Base-by-base conservation (phyloP, 164 flowering plant genomes). In the Stephania japonica region DNA sequence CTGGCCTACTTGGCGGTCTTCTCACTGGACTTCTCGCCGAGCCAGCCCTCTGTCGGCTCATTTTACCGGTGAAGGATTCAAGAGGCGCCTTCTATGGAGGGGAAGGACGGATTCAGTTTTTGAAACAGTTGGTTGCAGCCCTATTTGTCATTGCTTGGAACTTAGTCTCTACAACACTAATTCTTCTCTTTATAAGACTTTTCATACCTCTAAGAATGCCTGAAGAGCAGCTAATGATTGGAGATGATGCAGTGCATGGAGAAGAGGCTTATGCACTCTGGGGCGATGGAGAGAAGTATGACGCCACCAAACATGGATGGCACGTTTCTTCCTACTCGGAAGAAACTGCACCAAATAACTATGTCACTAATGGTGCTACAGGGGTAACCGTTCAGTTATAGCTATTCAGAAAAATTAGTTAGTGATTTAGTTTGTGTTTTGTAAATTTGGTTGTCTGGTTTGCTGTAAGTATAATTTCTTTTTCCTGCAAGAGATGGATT, bases 221-320 rank as follows among this genome's bases (percentile, higher is more conserved):
- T 0, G 87, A 86, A 1, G 84, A 82, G 12, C 75, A 86, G 66
- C 83, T 86, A 11, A 7, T 59, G 59, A 79, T 83, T 5, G 88
- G 88, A 53, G 88, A 86, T 65, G 87, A 85, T 32, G 89, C 87
- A 4, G 86, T 81, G 12, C 89, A 85, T 65, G 89, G 89, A 7
- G 89, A 86, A 70, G 87, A 86, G 70, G 89, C 87, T 32, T 86
- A 86, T 72, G 87, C 89, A 0, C 82, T 86, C 9, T 85, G 90
- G 90, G 86, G 87, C 5, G 87, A 85, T n/a, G 90, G 90, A 10
- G 90, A 87, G 70, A 86, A 79, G 50, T 86, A 73, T 62, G 89
- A 85, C 63, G 80, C 88, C 0, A 80, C 74, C 5, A 84, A 70
- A 65, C 89, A 86, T 49, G 85, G 83, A 11, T 65, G 70, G 76